phyloP scores from a whole-genome alignment of 768 basidiomycete species.

The Hericium erinaceus region DNA sequence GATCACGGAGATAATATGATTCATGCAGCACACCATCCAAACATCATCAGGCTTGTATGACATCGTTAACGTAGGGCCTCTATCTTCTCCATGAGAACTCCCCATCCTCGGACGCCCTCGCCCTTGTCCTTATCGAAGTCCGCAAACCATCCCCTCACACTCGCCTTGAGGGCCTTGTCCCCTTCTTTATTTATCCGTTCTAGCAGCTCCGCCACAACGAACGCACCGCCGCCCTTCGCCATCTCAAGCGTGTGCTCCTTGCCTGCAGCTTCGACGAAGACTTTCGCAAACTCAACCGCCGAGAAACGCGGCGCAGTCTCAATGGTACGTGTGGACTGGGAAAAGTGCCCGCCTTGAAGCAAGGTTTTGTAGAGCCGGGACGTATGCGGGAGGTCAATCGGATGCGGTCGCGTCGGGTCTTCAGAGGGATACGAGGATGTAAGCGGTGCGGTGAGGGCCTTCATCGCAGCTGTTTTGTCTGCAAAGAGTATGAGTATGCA shows the following conservation, averaged over 20 bases:
- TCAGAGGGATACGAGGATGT: slow-evolving; percentile 45
- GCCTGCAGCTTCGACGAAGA: slow-evolving; percentile 48
- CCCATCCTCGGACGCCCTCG: slow-evolving; percentile 3
- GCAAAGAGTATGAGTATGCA: background rate
- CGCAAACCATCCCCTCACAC: background rate
- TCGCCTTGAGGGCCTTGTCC: background rate
- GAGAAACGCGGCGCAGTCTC: slow-evolving; percentile 47
- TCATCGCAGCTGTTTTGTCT: slow-evolving; percentile 66
- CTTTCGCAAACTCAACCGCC: slow-evolving; percentile 45
- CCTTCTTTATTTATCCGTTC: slow-evolving; percentile 35
- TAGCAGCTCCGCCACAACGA: slow-evolving; percentile 67
- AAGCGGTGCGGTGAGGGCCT: slow-evolving; percentile 52
- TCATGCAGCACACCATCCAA: no score
- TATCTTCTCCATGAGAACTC: slow-evolving; percentile 1
- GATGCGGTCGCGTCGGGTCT: slow-evolving; percentile 43
- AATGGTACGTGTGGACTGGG: slow-evolving; percentile 47
- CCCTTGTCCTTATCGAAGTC: slow-evolving; percentile 3
- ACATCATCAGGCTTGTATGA: no score
- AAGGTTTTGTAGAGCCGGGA: slow-evolving; percentile 83
- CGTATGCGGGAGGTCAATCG: slow-evolving; percentile 74
- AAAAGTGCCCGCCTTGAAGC: slow-evolving; percentile 86
- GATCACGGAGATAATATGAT: no score
- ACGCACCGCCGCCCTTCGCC: slow-evolving; percentile 56
- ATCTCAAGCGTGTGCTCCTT: slow-evolving; percentile 43
- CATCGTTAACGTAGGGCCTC: background rate